Base-by-base conservation (phyloP, 2,329 filamentous ascomycete species). In the Paecilomyces sp. region DNA sequence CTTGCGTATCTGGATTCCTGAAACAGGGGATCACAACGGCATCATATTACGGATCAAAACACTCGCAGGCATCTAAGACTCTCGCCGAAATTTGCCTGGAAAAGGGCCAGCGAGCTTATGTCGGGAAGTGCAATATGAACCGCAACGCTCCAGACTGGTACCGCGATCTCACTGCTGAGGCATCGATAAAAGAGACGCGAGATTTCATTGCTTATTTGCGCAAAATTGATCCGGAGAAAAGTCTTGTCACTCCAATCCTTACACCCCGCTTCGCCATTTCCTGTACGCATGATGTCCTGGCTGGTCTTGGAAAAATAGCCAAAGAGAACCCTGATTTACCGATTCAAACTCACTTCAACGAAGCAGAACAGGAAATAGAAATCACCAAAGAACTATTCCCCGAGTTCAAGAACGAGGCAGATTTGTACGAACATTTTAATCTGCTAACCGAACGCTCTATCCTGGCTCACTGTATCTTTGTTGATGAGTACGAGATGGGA, bases 331-430 rank as follows among this genome's bases (percentile, higher is more conserved):
- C 75, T 0, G 69, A 77, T 0, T 67, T 88, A 22, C 77, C 83
- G 0, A 82, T 89, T 33, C 86, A 89, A 71, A 88, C 85, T 2
- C 86, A 88, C 68, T 88, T 88, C 74, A 84, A 87, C 69, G 86
- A 88, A 67, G 84, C 85, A 0, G 75, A 79, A 65, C 81, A 85
- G 61, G 86, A 88, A 68, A 83, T 86, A 57, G 63, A 74, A 1
- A 79, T 80, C 22, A 88, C 85, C 0, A 71, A 70, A 7, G 69
- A 76, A 0, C 71, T 88, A 2, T 88, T 87, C 64, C 84, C 84
- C 0, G 70, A 77, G 0, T 85, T 85, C 56, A 64, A 67, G 1
- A 84, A 77, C 58, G 85, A 88, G 68, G 83, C 79, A 0, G 84
- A 87, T 57, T 73, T 89, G 3, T 89, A 88, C 65, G 73, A 77